Base-by-base conservation (phyloP, 257 asterid species). In the Prunella vulgaris region DNA sequence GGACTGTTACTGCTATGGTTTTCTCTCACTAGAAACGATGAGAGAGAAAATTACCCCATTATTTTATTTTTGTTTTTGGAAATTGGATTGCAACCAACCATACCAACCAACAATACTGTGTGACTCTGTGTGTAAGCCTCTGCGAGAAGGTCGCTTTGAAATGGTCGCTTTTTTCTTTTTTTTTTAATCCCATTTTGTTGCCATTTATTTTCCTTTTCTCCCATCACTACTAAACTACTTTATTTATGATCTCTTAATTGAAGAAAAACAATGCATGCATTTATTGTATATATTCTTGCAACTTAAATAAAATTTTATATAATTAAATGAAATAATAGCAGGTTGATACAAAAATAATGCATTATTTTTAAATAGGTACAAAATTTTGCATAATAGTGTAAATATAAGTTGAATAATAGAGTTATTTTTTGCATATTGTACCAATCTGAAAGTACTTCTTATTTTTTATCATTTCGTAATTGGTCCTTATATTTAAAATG, bases 101-200 rank as follows among this genome's bases (percentile, higher is more conserved):
- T 70, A 78, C 81, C 85, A 68, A 81, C 78, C 86, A 68, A 78
- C 75, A 42, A 68, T 59, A 54, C 79, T 70, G 73, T 69, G 72
- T 51, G 80, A 54, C 79, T 70, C 69, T 69, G 72, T 51, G 80
- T 53, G 53, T 66, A 66, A n/a, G 61, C 69, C 83, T 66, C 74
- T 73, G 86, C 86, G 84, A 76, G 82, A 81, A 78, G 74, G 14
- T 53, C 82, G 92, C 89, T 74, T 78, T 81, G 83, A 78, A 80
- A 78, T 76, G 79, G 76, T 78, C 84, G 60, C 77, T 35, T 52
- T 37, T n/a, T n/a, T 51, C 63, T 18, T 37, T 52, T 22, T 2
- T 48, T 14, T 32, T 30, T 7, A 7, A 2, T 21, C 30, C 59
- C 6, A 20, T 20, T 21, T 54, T 12, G 1, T 54, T 54, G 33